A percentile compares a stretch with the other conserved stretches of the same genome.
Evolutionary conservation across 2,329 filamentous ascomycete genomes (phyloP).

Genomic region (Ophiocordyceps robertsii): DNA sequence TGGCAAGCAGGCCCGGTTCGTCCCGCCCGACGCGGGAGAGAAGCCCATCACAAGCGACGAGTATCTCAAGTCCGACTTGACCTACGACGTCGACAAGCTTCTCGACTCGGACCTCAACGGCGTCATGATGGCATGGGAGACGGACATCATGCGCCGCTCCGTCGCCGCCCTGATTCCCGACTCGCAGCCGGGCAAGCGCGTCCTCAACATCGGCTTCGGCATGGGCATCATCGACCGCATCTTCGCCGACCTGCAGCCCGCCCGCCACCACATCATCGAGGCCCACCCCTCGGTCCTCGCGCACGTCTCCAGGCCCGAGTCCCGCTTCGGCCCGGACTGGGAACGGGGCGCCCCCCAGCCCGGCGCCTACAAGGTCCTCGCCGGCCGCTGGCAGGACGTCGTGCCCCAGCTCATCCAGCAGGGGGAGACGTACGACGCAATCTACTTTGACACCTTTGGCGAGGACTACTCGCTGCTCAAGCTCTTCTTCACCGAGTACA

Average conservation of each 20-base stretch:
- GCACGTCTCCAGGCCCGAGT: constrained; percentile 37
- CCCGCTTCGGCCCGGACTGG: constrained; percentile 42
- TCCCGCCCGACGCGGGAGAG: constrained; percentile 22
- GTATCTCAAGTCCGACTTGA: constrained; percentile 55
- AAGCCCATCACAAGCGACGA: constrained; percentile 46
- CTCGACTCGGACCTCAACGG: constrained; percentile 67
- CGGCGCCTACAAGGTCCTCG: constrained; percentile 59
- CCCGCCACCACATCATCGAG: constrained; percentile 72
- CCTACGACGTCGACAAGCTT: constrained; percentile 51
- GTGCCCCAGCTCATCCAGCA: constrained; percentile 53
- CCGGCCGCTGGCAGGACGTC: constrained; percentile 66
- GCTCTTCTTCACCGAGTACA: constrained; percentile 76
- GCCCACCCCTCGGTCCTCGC: constrained; percentile 67
- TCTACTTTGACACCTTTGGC: constrained; percentile 97
- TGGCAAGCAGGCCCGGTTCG: constrained; percentile 6
- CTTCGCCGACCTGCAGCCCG: constrained; percentile 54
- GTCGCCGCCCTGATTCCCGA: constrained; percentile 50
- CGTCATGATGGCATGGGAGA: constrained; percentile 93
- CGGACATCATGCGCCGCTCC: constrained; percentile 68
- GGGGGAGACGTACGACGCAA: constrained; percentile 65
- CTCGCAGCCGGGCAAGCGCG: constrained; percentile 39
- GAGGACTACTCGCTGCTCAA: constrained; percentile 82
- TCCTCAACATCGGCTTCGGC: constrained; percentile 80
- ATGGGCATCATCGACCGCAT: constrained; percentile 81
- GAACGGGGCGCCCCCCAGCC: constrained; percentile 39